Evolutionary conservation across 2,329 filamentous ascomycete species (phyloP).

Genomic region (Thielaviopsis ethacetica): DNA sequence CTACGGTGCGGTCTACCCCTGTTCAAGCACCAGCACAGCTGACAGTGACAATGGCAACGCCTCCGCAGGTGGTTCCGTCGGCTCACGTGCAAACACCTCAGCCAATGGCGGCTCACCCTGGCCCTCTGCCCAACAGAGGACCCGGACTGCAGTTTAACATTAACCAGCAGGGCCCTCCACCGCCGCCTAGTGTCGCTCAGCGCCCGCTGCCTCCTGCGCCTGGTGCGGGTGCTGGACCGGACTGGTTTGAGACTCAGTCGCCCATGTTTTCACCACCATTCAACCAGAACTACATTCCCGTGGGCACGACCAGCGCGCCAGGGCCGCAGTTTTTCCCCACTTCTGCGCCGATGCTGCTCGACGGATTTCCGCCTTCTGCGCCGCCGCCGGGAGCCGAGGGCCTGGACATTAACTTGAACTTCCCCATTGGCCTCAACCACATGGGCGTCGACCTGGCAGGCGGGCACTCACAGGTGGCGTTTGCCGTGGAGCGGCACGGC

Average conservation of each 20-base stretch:
- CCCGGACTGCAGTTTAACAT: background rate
- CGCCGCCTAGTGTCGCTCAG: constrained; percentile 20
- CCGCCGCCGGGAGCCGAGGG: constrained; percentile 8
- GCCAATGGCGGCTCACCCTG: constrained; percentile 2
- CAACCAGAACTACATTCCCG: constrained; percentile 3
- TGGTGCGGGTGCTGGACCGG: background rate
- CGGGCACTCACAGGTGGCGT: constrained; percentile 17
- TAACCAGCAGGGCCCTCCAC: constrained; percentile 2
- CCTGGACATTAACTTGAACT: constrained; percentile 14
- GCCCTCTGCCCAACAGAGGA: constrained; percentile 2
- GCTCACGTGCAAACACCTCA: constrained; percentile 9
- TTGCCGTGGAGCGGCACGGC: constrained; percentile 39
- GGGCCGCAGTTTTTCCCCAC: constrained; percentile 14
- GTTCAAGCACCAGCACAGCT: constrained; percentile 15
- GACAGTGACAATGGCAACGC: constrained; percentile 15
- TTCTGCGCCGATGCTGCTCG: constrained; percentile 20
- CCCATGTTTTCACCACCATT: constrained; percentile 13
- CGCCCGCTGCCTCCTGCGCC: constrained; percentile 17
- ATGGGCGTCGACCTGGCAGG: constrained; percentile 12
- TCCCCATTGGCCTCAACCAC: constrained; percentile 19
- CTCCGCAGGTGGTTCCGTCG: constrained; percentile 1
- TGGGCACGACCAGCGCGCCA: constrained; percentile 6
- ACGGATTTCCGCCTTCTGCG: constrained; percentile 15
- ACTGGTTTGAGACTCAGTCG: constrained; percentile 9
- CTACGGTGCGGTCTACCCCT: constrained; percentile 4